Conservation (phyloP, 1,139 yeast genomes). For the Pichia terricola region DNA sequence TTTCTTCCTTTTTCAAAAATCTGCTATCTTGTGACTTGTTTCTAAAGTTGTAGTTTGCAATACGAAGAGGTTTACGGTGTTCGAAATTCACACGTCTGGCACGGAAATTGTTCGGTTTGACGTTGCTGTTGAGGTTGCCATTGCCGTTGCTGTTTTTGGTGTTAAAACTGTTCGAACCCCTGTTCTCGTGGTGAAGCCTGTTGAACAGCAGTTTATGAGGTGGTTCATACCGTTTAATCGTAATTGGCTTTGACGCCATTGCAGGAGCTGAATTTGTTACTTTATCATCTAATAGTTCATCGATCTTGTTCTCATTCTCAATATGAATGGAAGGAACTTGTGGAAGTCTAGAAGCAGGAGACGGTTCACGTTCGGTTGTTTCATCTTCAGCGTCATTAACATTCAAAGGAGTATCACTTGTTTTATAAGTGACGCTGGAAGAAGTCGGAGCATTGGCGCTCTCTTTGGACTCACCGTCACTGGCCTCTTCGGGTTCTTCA, state of each 20-base stretch:
- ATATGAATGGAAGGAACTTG: too few relatives aligned
- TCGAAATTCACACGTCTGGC: conserved; percentile 9
- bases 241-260: conserved; percentile 5
- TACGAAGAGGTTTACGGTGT: conserved; percentile 33
- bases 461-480: too few relatives aligned
- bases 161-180: background rate
- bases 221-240: conserved; percentile 11
- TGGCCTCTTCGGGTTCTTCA: conserved; percentile 6
- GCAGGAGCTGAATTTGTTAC: background rate
- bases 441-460: too few relatives aligned
- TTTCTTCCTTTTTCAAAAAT: conserved; percentile 4
- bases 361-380: background rate
- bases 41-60: conserved; percentile 25
- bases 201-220: conserved; percentile 7
- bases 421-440: background rate
- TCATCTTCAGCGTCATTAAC: background rate
- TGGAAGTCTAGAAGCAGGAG: too few relatives aligned
- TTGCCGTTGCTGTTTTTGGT: background rate
- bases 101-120: conserved; percentile 6
- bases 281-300: background rate
- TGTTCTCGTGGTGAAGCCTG: background rate
- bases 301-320: background rate
- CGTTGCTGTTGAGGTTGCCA: conserved; percentile 1
- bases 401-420: background rate
- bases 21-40: conserved; percentile 14